Evolutionary conservation across 768 basidiomycete genomes (phyloP).

Genomic region (Clitopilus hobsonii): DNA sequence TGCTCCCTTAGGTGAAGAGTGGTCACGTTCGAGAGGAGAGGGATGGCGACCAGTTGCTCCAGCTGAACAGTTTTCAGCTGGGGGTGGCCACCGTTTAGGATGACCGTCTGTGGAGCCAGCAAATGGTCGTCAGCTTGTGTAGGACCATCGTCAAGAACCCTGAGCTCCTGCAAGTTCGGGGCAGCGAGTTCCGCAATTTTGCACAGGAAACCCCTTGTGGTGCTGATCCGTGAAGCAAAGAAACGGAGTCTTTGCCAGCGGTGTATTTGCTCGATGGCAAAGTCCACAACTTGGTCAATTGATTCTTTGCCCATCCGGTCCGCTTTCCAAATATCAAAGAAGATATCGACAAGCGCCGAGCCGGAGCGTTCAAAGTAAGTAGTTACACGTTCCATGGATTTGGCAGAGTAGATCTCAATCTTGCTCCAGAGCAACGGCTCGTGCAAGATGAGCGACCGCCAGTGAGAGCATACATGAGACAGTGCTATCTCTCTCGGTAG

Average conservation of each 20-base stretch:
- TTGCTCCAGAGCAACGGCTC: constrained; percentile 35
- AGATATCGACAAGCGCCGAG: constrained; percentile 20
- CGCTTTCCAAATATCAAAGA: constrained; percentile 24
- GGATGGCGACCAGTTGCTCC: constrained; percentile 15
- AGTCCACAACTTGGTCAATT: constrained; percentile 11
- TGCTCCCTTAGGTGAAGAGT: constrained; percentile 24
- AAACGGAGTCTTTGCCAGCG: constrained; percentile 23
- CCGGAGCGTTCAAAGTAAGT: constrained; percentile 27
- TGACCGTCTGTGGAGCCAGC: background rate
- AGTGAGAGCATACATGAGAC: constrained; percentile 37
- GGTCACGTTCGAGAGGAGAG: constrained; percentile 24
- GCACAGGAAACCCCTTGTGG: constrained; percentile 17
- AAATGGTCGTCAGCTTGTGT: background rate
- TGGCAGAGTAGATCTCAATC: constrained; percentile 24
- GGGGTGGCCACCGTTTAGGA: constrained; percentile 10
- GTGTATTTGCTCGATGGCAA: constrained; percentile 14
- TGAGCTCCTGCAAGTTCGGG: constrained; percentile 22
- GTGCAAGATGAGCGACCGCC: constrained; percentile 31
- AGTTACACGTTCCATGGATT: constrained; percentile 17
- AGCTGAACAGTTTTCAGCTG: constrained; percentile 4
- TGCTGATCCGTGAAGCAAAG: constrained; percentile 17
- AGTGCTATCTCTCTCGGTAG: constrained; percentile 31
- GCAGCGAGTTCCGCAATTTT: constrained; percentile 14
- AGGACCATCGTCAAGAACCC: constrained; percentile 10
- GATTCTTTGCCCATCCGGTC: constrained; percentile 12